Evolutionary conservation across 495 filamentous ascomycete genomes (phyloP).

Genomic region (Pyrenopolyporus hunteri): DNA sequence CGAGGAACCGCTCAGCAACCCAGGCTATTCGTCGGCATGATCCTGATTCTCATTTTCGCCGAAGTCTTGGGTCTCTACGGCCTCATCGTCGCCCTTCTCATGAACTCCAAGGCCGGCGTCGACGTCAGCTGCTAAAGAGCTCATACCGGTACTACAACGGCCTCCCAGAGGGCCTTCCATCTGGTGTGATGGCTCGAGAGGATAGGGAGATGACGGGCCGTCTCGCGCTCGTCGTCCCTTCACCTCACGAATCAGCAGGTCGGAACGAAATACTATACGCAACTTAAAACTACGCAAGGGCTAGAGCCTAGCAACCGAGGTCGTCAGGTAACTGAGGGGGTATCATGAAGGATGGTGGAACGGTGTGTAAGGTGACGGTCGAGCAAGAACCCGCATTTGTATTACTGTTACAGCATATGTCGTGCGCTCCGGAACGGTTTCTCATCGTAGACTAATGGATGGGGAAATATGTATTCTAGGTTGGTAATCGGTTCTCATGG

Average conservation of each 20-base stretch:
- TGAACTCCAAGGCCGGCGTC: conserved; percentile 85
- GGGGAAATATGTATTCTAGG: conserved; percentile 53
- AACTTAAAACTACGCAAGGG: conserved; percentile 15
- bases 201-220: conserved; percentile 32
- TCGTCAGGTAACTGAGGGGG: conserved; percentile 16
- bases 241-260: conserved; percentile 2
- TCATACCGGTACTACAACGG: not conserved
- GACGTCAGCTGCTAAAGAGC: conserved; percentile 51
- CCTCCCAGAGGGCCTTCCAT: conserved; percentile 12
- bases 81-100: conserved; percentile 95
- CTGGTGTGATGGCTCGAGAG: conserved; percentile 15
- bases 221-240: conserved; percentile 27
- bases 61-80: conserved; percentile 99
- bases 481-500: conserved; percentile 44
- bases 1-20: conserved; percentile 98
- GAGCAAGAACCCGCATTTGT: conserved; percentile 48
- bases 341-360: conserved; percentile 36
- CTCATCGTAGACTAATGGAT: conserved; percentile 52
- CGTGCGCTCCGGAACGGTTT: conserved; percentile 43
- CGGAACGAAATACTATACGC: conserved; percentile 19
- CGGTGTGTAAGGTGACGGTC: conserved; percentile 51
- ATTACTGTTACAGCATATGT: conserved; percentile 48
- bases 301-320: conserved; percentile 38
- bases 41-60: conserved; percentile 99
- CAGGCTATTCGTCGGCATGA: conserved; percentile 98